A percentile compares a stretch with the other conserved stretches of the same genome.
Conservation (phyloP, 768 basidiomycete species). For the Boletus tomentosulus region DNA sequence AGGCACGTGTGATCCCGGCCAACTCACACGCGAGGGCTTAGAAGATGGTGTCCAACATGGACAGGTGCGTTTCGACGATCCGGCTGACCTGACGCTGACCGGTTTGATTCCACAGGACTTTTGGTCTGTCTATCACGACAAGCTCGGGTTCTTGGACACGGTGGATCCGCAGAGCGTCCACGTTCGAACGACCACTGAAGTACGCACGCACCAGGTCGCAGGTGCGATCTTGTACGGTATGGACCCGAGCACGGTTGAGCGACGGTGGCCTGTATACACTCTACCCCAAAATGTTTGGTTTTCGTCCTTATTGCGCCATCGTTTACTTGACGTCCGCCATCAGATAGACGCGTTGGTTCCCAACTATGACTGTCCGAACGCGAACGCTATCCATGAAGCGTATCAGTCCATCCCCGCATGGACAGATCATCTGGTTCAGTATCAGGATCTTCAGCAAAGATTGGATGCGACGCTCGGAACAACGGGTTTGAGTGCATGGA, state of each 20-base stretch:
- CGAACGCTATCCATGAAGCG: conserved; percentile 35
- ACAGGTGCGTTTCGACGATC: conserved; percentile 18
- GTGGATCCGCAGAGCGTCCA: conserved; percentile 37
- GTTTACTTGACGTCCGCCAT: conserved; percentile 5
- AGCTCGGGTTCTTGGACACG: conserved; percentile 34
- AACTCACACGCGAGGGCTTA: conserved; percentile 43
- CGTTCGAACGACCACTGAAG: conserved; percentile 42
- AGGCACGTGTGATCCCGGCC: conserved; percentile 47
- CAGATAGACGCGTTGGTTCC: conserved; percentile 49
- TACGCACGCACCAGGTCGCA: conserved; percentile 46
- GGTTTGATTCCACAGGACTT: conserved; percentile 36
- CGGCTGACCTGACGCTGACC: not conserved
- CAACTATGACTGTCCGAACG: conserved; percentile 41
- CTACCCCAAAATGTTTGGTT: conserved; percentile 39
- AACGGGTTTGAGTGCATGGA: conserved; percentile 37
- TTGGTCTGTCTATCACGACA: conserved; percentile 40
- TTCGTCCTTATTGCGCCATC: not conserved
- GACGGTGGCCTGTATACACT: conserved; percentile 37
- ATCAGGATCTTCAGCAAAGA: conserved; percentile 34
- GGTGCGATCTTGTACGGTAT: conserved; percentile 44
- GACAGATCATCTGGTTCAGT: conserved; percentile 40
- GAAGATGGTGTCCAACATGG: conserved; percentile 42
- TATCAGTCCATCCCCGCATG: conserved; percentile 44
- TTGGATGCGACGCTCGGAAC: conserved; percentile 41
- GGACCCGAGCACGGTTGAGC: conserved; percentile 33